phyloP scores from a whole-genome alignment of 169 alveolate species.

The Eimeria acervulina region DNA sequence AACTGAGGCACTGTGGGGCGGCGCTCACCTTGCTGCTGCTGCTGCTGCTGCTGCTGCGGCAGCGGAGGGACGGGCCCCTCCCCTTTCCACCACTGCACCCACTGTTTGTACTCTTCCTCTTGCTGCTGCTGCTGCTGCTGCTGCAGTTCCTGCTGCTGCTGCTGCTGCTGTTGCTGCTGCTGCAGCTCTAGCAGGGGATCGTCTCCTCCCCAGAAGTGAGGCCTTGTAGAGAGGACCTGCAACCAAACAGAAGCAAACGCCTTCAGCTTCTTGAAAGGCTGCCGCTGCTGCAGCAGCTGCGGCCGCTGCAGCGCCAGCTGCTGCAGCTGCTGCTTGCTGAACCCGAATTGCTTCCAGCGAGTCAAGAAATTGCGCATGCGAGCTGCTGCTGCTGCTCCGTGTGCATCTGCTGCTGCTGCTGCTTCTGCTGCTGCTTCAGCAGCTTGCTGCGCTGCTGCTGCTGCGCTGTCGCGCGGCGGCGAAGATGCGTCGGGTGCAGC shows the following conservation, averaged over 20 bases:
- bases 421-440: conserved; percentile 38
- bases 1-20: not conserved
- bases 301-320: conserved; percentile 38
- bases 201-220: conserved; percentile 13
- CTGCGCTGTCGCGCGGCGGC: not conserved
- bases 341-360: not conserved
- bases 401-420: not conserved
- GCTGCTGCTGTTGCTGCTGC: conserved; percentile 27
- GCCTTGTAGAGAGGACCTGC: conserved; percentile 5
- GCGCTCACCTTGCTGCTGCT: not conserved
- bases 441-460: not conserved
- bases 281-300: conserved; percentile 25
- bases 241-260: not conserved
- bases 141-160: conserved; percentile 30
- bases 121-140: not conserved
- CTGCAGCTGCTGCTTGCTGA: too few species aligned
- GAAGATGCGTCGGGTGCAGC: too few species aligned
- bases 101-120: not conserved
- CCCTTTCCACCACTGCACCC: not conserved
- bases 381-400: conserved; percentile 10
- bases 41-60: conserved; percentile 19
- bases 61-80: conserved; percentile 27
- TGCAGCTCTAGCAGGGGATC: not conserved
- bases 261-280: not conserved
- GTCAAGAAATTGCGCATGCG: not conserved